A percentile compares a stretch with the other conserved stretches of the same genome.
These are phyloP conservation scores for Myrmaecium sp. DNA, from an alignment of 2,329 filamentous ascomycete species.

Conservation along the genomic window DNA sequence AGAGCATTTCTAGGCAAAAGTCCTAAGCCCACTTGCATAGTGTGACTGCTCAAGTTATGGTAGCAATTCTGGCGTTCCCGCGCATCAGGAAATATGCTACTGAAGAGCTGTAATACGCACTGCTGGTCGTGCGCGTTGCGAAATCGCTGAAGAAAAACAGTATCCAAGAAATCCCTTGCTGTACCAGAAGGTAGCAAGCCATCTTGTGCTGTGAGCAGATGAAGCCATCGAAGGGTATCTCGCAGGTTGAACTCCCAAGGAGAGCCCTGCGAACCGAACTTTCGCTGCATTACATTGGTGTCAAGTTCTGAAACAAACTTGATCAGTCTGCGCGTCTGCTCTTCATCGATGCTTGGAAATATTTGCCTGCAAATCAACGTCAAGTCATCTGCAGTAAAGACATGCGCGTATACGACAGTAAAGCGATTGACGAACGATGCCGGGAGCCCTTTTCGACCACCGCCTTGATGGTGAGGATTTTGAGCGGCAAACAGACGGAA, in stretches of 20 bases:
- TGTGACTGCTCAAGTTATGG: conserved; percentile 47
- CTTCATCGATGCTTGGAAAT: conserved; percentile 45
- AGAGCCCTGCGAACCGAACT: conserved; percentile 42
- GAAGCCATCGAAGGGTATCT: conserved; percentile 77
- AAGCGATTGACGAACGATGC: conserved; percentile 97
- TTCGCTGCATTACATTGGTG: conserved; percentile 42
- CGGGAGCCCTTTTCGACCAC: conserved; percentile 83
- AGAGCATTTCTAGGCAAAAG: conserved; percentile 43
- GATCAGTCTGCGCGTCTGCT: conserved; percentile 52
- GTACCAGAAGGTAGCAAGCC: conserved; percentile 43
- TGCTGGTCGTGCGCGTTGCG: conserved; percentile 51
- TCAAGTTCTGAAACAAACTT: conserved; percentile 70
- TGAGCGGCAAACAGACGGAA: conserved; percentile 96
- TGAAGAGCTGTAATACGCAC: conserved; percentile 49
- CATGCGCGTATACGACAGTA: conserved; percentile 90
- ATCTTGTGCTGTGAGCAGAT: conserved; percentile 45
- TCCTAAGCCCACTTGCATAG: conserved; percentile 69
- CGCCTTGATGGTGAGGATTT: conserved; percentile 94
- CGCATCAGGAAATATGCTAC: conserved; percentile 40
- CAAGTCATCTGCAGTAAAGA: conserved; percentile 68
- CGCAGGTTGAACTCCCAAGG: conserved; percentile 95
- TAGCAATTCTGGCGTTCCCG: conserved; percentile 38
- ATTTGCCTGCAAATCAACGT: conserved; percentile 64
- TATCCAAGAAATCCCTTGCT: conserved; percentile 58
- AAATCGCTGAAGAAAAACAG: conserved; percentile 79